These are phyloP conservation scores for Wickerhamomyces rabaulensis DNA, from an alignment of 805 yeast genomes.

Conservation along the genomic window DNA sequence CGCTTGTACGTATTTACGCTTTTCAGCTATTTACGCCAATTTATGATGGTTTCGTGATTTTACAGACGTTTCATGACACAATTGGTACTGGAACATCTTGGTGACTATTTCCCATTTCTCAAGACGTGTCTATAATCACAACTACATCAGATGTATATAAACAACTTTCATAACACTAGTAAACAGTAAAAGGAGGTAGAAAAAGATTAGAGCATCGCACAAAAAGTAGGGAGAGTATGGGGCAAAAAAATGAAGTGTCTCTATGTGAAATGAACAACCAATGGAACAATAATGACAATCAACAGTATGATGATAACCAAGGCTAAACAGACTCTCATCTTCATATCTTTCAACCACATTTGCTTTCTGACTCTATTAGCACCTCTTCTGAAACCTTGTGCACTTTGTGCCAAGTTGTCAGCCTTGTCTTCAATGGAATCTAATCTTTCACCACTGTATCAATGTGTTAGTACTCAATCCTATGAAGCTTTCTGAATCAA, in stretches of 20 bases:
- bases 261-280: constrained; percentile 76
- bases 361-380: constrained; percentile 97
- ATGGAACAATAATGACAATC: constrained; percentile 86
- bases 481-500: background rate
- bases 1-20: too few species aligned
- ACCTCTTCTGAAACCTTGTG: constrained; percentile 92
- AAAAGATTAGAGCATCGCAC: too few species aligned
- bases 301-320: constrained; percentile 74
- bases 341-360: constrained; percentile 99
- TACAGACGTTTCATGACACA: too few species aligned
- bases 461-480: background rate
- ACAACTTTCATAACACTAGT: too few species aligned
- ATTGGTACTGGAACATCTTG: too few species aligned
- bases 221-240: background rate
- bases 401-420: constrained; percentile 84
- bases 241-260: background rate
- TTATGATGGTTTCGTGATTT: too few species aligned
- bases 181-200: too few species aligned
- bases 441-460: constrained; percentile 74
- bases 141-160: too few species aligned
- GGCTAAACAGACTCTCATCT: constrained; percentile 88
- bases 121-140: too few species aligned
- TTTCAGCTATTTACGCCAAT: too few species aligned
- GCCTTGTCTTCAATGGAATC: constrained; percentile 92
- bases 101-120: too few species aligned